Evolutionary conservation across 768 basidiomycete genomes (phyloP).

Genomic region (Lentinula detonsa): DNA sequence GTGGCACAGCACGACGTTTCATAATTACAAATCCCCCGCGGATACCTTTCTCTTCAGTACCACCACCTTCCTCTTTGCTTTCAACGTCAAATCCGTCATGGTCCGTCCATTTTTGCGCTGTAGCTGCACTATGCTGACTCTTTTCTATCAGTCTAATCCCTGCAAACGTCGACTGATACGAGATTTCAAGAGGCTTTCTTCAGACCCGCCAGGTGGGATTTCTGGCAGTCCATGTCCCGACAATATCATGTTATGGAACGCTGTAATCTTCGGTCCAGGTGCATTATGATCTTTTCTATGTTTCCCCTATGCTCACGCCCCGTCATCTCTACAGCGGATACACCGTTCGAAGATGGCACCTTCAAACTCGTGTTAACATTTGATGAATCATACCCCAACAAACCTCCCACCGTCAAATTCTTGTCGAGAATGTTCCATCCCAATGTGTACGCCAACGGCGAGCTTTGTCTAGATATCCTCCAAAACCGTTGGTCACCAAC

Average conservation of each 20-base stretch:
- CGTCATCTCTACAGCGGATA: constrained; percentile 61
- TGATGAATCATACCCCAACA: constrained; percentile 98
- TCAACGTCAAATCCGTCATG: background rate
- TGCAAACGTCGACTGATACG: constrained; percentile 94
- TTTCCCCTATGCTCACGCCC: constrained; percentile 3
- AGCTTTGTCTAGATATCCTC: constrained; percentile 96
- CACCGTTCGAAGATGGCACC: constrained; percentile 98
- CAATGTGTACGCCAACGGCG: constrained; percentile 97
- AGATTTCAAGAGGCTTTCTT: constrained; percentile 94
- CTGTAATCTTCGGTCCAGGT: constrained; percentile 99
- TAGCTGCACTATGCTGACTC: background rate
- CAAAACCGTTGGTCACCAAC: constrained; percentile 99
- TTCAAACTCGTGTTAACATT: constrained; percentile 95
- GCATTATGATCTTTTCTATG: constrained; percentile 18
- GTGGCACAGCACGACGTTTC: too few species aligned
- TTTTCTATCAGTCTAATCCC: constrained; percentile 68
- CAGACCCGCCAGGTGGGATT: constrained; percentile 93
- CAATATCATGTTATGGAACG: constrained; percentile 99
- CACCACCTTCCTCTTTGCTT: background rate
- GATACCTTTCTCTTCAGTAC: background rate
- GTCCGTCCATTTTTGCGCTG: background rate
- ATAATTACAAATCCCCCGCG: background rate
- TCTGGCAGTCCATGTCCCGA: constrained; percentile 96
- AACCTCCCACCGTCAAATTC: constrained; percentile 96
- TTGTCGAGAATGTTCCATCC: constrained; percentile 98